Conservation (phyloP, 306 rosid genomes). For the Fragaria iinumae region DNA sequence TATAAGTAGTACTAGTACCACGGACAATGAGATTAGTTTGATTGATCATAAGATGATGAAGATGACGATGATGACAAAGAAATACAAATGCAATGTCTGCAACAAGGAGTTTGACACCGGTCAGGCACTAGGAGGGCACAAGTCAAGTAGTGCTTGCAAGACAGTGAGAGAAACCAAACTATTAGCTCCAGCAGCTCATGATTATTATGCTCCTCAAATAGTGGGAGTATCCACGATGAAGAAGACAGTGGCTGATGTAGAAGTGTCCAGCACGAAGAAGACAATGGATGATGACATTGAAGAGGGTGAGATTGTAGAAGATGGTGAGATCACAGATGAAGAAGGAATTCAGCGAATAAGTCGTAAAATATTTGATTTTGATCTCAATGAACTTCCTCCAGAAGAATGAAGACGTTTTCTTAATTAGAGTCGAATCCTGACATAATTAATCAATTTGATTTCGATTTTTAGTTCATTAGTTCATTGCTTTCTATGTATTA, state of each 20-base stretch:
- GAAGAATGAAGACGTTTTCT: not conserved
- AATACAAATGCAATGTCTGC: not conserved
- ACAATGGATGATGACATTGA: not conserved
- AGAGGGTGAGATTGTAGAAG: constrained; percentile 6
- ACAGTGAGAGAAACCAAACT: not conserved
- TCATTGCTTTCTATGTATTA: not conserved
- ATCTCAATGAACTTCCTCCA: constrained; percentile 8
- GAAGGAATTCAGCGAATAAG: not conserved
- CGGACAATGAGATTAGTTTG: not conserved
- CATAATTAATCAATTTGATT: not conserved
- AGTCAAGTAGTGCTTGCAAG: not conserved
- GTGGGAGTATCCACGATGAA: not conserved
- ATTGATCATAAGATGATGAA: not conserved
- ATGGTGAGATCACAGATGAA: constrained; percentile 1
- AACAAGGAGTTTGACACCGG: constrained; percentile 1
- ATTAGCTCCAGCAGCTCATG: not conserved
- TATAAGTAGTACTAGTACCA: not conserved
- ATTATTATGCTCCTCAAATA: not conserved
- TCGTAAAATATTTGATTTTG: not conserved
- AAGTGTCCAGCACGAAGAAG: not conserved
- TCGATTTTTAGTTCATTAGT: not conserved
- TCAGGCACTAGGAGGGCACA: constrained; percentile 6
- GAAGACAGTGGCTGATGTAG: not conserved
- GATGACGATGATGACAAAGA: not conserved
- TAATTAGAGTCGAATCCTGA: not conserved